Evolutionary conservation across 805 yeast species (phyloP), one percentile per base, ranked within the genome.

Genomic region (Nakazawaea populi): DNA sequence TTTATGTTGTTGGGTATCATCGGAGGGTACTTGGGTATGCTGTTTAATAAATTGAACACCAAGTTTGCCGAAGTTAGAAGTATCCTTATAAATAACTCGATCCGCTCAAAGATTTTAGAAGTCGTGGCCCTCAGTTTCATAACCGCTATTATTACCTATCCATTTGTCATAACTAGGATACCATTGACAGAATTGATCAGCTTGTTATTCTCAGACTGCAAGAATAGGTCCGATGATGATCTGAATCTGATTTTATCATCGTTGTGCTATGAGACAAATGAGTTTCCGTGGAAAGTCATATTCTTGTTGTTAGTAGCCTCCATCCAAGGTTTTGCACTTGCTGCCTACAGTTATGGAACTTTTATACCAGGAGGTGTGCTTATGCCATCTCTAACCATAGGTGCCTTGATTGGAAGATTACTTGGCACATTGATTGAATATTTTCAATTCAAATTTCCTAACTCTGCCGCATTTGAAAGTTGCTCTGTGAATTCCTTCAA

Each of bases 191-290:
- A 82, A 1, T 70, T 82, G 53, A 69, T 88, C 42, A 74, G 79
- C n/a, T 69, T 77, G 35, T 64, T 89, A 27, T 87, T 86, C 60
- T 78, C 80, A n/a, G 94, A 86, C 55, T 89, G 96, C 57, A 61
- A 54, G 28, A 28, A 38, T 24, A 34, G 41, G 8, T 44, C 27
- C 29, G 45, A 42, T n/a, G 35, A 44, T 10, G 47, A 49, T 6
- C 51, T 55, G 32, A 51, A 47, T 24, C 37, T 7, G 42, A 46
- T 42, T 4, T 36, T 41, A 31, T 34, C 36, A 4, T 39, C 49
- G 5, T 24, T 37, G 6, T 56, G 56, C 32, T 73, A 67, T 1
- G 60, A 56, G 9, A 67, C 66, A 43, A 49, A 3, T 12, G 64
- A 66, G 48, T 68, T 75, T 55, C 70, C 79, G 58, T 67, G 74